Conservation (phyloP, 257 asterid species). For the Solanum chiquidenum region DNA sequence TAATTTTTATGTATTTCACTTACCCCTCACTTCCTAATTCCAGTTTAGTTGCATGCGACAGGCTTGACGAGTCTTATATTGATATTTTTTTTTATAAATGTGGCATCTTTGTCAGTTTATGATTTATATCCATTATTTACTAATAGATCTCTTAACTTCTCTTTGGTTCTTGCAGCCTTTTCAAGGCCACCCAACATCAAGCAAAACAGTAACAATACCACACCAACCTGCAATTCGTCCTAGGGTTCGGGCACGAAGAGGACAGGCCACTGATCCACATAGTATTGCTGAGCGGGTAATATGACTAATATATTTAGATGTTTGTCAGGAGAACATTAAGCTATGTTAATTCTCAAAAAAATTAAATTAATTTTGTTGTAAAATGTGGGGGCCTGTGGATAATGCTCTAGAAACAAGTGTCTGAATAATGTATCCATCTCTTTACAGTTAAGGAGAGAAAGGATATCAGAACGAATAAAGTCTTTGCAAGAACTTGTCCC, state of each 20-base stretch:
- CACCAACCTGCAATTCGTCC: constrained; percentile 60
- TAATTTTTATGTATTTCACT: neutral
- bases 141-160: neutral
- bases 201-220: constrained; percentile 45
- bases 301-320: neutral
- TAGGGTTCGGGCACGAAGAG: constrained; percentile 71
- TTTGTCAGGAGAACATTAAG: neutral
- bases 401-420: neutral
- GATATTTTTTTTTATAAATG: neutral
- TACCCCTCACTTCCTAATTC: neutral
- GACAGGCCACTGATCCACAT: constrained; percentile 37
- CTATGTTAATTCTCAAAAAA: neutral
- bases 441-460: constrained; percentile 62
- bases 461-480: constrained; percentile 74
- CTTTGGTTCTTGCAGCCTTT: constrained; percentile 32
- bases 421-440: constrained; percentile 2
- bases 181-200: constrained; percentile 52
- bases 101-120: neutral
- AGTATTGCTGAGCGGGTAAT: constrained; percentile 63
- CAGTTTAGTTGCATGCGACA: neutral
- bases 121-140: neutral
- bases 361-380: neutral
- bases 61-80: neutral
- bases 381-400: neutral
- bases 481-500: constrained; percentile 85